Evolutionary conservation across 176 grass and related monocot genomes (phyloP), one percentile per base, ranked within the genome.

Genomic region (Olyra latifolia): DNA sequence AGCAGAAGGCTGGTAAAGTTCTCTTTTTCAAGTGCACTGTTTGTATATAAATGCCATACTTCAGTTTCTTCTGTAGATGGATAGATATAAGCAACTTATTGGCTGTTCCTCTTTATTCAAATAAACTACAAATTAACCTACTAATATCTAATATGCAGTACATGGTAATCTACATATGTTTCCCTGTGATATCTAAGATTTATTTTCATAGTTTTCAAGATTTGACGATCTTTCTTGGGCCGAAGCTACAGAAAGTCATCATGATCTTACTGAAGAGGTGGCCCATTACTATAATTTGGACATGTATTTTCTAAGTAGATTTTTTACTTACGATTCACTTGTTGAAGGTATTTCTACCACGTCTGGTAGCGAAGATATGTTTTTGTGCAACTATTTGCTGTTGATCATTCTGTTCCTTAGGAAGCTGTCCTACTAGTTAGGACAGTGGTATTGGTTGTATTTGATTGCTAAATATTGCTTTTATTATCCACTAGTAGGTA

Each of bases 1-100:
- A 95, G 66, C 65, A 59, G 63, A 99, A 90, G 71, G 82, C 88
- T 63, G 84, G 96, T 99, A 91, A 76, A 12, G 35, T 67, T 72
- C 52, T 19, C 54, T 29, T 47, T 77, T 66, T 81, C 41, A 62
- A 75, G 28, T 45, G 15, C 20, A 54, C 44, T 60, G 0, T 24
- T 80, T 69, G 0, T 27, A 75, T 59, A 8, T 67, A 66, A 13
- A 53, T 10, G 53, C 62, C 3, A 62, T 70, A 49, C 61, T 62
- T 24, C 43, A 25, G 12, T 62, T 73, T 64, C n/a, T 28, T 19
- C n/a, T 63, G 10, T 15, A 44, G 48, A 64, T 29, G 4, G 45
- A 27, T 41, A 65, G 32, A 44, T 25, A 54, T 30, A 79, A 41
- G 28, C 47, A 38, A 9, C 14, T 41, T 69, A 80, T 30, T 70